phyloP scores from a whole-genome alignment of 2,329 filamentous ascomycete species.

The Helotiales sp. region DNA sequence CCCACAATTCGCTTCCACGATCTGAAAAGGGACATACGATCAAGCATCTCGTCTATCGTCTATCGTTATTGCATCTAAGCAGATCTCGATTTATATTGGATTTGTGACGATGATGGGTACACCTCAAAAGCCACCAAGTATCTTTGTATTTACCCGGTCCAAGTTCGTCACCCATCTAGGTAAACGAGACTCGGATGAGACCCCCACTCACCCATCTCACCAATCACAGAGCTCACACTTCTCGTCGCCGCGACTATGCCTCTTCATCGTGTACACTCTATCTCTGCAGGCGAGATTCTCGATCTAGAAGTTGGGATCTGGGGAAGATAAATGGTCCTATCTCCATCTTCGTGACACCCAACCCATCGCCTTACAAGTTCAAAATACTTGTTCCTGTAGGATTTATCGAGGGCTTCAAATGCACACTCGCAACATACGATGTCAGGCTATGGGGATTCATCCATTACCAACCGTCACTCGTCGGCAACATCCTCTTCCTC shows the following conservation, averaged over 20 bases:
- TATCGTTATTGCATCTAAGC: background rate
- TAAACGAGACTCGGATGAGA: background rate
- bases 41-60: background rate
- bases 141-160: background rate
- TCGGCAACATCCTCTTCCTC: slow-evolving; percentile 57
- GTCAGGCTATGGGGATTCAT: slow-evolving; percentile 26
- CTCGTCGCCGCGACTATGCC: background rate
- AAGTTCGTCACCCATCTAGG: background rate
- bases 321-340: background rate
- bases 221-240: background rate
- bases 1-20: background rate
- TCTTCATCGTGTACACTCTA: background rate
- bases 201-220: background rate
- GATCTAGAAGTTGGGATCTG: background rate
- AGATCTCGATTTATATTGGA: background rate
- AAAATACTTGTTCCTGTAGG: background rate
- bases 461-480: slow-evolving; percentile 55
- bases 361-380: background rate
- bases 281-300: background rate
- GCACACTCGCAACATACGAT: slow-evolving; percentile 25
- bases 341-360: background rate
- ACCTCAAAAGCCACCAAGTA: background rate
- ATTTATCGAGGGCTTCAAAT: slow-evolving; percentile 25
- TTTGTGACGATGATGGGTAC: background rate
- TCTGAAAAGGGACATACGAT: background rate